Conservation (phyloP, 345 rosid species). For the Adansonia digitata region DNA sequence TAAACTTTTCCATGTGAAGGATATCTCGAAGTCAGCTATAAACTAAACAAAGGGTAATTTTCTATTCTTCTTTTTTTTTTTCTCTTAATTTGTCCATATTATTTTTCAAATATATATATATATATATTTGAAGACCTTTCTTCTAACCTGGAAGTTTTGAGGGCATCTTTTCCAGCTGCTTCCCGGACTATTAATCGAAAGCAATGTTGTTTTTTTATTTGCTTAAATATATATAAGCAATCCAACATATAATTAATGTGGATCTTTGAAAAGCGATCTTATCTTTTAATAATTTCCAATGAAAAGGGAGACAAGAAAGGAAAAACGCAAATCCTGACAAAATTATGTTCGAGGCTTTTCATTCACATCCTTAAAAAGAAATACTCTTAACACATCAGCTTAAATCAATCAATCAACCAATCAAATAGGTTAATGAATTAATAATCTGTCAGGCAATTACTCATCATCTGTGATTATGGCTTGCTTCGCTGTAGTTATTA, state of each 20-base stretch:
- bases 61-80: not conserved
- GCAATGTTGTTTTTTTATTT: not conserved
- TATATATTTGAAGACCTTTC: not conserved
- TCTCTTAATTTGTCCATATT: too few species aligned
- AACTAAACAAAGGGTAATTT: not conserved
- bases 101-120: too few species aligned
- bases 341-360: too few species aligned
- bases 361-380: too few species aligned
- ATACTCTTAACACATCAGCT: not conserved
- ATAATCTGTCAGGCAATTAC: too few species aligned
- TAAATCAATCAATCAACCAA: too few species aligned
- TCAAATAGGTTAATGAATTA: too few species aligned
- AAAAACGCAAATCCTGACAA: too few species aligned
- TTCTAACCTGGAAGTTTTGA: not conserved
- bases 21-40: constrained; percentile 25
- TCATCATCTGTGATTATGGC: too few species aligned
- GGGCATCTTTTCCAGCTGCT: not conserved
- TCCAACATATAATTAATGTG: not conserved
- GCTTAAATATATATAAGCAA: not conserved
- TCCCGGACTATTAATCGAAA: not conserved
- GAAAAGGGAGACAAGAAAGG: too few species aligned
- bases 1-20: constrained; percentile 26
- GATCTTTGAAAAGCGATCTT: not conserved
- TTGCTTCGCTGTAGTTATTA: too few species aligned
- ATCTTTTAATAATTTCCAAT: too few species aligned